These are phyloP conservation scores for Kwoniella shandongensis DNA, from an alignment of 768 basidiomycete species.

Conservation along the genomic window DNA sequence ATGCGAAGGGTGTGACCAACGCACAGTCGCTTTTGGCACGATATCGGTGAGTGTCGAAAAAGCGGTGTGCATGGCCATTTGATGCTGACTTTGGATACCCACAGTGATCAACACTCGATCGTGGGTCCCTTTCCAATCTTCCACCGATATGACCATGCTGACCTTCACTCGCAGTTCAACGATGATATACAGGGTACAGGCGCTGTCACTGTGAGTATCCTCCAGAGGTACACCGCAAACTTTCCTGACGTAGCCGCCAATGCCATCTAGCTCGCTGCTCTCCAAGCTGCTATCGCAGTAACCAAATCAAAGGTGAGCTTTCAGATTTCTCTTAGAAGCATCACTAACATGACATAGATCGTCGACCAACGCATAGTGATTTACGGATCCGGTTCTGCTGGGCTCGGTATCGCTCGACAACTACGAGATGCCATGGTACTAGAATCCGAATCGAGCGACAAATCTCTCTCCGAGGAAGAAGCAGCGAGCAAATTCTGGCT, in stretches of 20 bases:
- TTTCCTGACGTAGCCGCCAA: not conserved
- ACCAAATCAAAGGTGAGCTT: slow-evolving; percentile 64
- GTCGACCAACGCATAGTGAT: slow-evolving; percentile 74
- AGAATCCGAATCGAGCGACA: slow-evolving; percentile 22
- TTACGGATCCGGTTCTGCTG: slow-evolving; percentile 73
- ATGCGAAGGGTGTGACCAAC: slow-evolving; percentile 65
- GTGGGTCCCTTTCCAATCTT: slow-evolving; percentile 1
- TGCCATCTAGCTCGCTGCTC: slow-evolving; percentile 47
- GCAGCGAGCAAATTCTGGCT: slow-evolving; percentile 71
- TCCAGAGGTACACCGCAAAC: too few relatives aligned
- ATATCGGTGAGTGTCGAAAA: slow-evolving; percentile 32
- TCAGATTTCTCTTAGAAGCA: not conserved
- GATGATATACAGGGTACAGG: slow-evolving; percentile 67
- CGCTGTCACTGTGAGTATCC: slow-evolving; percentile 49
- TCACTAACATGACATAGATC: slow-evolving; percentile 55
- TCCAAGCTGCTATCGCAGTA: slow-evolving; percentile 49
- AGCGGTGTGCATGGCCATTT: slow-evolving; percentile 4
- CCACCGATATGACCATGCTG: too few relatives aligned
- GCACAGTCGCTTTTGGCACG: slow-evolving; percentile 66
- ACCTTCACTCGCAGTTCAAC: slow-evolving; percentile 58
- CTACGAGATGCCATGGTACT: slow-evolving; percentile 72
- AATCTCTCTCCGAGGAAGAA: slow-evolving; percentile 59
- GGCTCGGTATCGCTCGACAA: slow-evolving; percentile 68
- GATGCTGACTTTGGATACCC: slow-evolving; percentile 1
- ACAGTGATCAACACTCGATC: slow-evolving; percentile 32